Conservation (phyloP, 768 basidiomycete species). For the Boletus tylopilopsis region DNA sequence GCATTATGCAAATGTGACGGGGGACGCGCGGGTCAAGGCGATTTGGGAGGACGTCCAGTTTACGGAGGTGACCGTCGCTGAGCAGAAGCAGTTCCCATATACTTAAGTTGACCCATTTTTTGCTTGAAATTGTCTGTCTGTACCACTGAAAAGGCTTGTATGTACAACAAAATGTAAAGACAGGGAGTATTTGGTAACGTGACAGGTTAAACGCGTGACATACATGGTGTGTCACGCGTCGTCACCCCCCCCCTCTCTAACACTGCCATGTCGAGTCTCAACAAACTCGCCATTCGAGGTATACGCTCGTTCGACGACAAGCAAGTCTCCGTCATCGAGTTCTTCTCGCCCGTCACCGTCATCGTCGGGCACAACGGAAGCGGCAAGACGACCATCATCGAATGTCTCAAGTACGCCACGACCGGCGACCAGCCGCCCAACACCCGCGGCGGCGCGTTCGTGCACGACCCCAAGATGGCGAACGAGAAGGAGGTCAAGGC, state of each 20-base stretch:
- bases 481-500: slow-evolving; percentile 99
- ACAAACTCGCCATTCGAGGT: slow-evolving; percentile 91
- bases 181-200: not conserved
- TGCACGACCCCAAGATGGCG: slow-evolving; percentile 99
- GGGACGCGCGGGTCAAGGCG: slow-evolving; percentile 9
- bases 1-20: slow-evolving; percentile 17
- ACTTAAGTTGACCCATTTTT: no score
- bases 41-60: slow-evolving; percentile 9
- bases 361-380: slow-evolving; percentile 99
- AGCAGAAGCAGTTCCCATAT: not conserved
- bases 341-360: slow-evolving; percentile 96
- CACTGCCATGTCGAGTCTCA: slow-evolving; percentile 61
- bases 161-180: no score
- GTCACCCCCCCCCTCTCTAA: not conserved
- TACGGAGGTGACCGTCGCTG: not conserved
- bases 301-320: slow-evolving; percentile 98
- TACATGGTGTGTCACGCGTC: not conserved
- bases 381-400: slow-evolving; percentile 98
- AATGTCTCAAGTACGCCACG: slow-evolving; percentile 98
- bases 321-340: slow-evolving; percentile 88
- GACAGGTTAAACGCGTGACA: not conserved
- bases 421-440: slow-evolving; percentile 98
- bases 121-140: no score
- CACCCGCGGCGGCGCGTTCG: slow-evolving; percentile 96
- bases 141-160: no score